A percentile compares a stretch with the other conserved stretches of the same genome.
Conservation (phyloP, 1,139 yeast species). For the Candida pseudoviswanathii region DNA sequence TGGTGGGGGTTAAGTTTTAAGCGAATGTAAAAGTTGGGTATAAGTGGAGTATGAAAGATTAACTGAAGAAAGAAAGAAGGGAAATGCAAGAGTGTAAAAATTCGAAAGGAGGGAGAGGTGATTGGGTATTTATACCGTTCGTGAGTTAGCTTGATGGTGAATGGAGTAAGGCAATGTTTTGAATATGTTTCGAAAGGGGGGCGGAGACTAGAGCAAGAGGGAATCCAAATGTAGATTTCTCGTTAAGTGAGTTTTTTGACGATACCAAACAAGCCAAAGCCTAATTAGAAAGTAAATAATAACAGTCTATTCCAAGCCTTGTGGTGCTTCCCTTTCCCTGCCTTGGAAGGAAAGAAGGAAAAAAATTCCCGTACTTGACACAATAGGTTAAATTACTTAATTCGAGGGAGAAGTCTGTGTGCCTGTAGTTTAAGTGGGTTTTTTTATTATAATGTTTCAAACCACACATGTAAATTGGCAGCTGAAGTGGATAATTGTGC, state of each 20-base stretch:
- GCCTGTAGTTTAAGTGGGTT: too few species aligned
- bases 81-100: neutral
- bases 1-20: neutral
- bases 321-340: neutral
- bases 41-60: neutral
- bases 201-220: too few species aligned
- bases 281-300: neutral
- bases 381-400: neutral
- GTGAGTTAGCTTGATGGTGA: neutral
- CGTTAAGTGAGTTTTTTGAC: neutral
- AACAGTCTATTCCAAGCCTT: neutral
- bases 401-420: neutral
- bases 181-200: slow-evolving; percentile 2
- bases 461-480: too few species aligned
- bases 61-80: neutral
- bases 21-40: slow-evolving; percentile 18
- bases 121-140: slow-evolving; percentile 1
- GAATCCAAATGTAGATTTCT: neutral
- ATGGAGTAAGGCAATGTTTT: neutral
- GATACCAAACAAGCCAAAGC: neutral
- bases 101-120: neutral
- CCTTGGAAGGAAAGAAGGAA: neutral
- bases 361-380: neutral
- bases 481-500: too few species aligned
- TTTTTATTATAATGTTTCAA: too few species aligned